Evolutionary conservation across 1,284 basidiomycete genomes (phyloP).

Genomic region (Marasmius tenuissimus): DNA sequence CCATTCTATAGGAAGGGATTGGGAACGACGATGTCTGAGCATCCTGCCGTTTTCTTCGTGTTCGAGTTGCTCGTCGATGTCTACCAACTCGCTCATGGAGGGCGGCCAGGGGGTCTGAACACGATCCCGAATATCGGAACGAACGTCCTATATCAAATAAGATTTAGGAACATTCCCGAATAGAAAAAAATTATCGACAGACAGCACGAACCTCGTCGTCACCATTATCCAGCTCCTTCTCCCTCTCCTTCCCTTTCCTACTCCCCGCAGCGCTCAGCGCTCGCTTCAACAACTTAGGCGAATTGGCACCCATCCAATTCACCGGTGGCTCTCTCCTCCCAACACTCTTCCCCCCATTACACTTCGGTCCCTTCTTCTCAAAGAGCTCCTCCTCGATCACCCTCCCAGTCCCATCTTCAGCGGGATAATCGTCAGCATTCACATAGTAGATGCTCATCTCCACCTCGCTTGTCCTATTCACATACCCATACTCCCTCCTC

Average conservation of each 20-base stretch:
- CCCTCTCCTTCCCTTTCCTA: constrained; percentile 5
- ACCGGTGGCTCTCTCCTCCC: not conserved
- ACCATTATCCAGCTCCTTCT: not conserved
- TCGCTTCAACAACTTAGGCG: not conserved
- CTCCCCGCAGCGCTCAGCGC: not conserved
- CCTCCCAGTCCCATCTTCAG: constrained; percentile 24
- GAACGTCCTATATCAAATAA: not conserved
- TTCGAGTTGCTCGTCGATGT: not conserved
- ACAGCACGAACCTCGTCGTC: not conserved
- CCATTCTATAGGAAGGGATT: not conserved
- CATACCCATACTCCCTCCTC: constrained; percentile 9
- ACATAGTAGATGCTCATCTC: constrained; percentile 48
- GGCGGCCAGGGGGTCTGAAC: constrained; percentile 8
- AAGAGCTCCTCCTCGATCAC: constrained; percentile 10
- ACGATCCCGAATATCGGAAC: not conserved
- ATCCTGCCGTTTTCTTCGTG: not conserved
- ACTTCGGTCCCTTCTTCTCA: not conserved
- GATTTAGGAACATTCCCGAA: not conserved
- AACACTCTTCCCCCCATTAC: not conserved
- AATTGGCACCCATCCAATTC: not conserved
- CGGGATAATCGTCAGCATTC: constrained; percentile 34
- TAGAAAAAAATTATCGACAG: not conserved
- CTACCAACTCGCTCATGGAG: not conserved
- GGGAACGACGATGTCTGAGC: not conserved
- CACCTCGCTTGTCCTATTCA: constrained; percentile 19